These are phyloP conservation scores for Phytophthora hybrid DNA, from an alignment of 352 stramenopile genomes.

Conservation along the genomic window DNA sequence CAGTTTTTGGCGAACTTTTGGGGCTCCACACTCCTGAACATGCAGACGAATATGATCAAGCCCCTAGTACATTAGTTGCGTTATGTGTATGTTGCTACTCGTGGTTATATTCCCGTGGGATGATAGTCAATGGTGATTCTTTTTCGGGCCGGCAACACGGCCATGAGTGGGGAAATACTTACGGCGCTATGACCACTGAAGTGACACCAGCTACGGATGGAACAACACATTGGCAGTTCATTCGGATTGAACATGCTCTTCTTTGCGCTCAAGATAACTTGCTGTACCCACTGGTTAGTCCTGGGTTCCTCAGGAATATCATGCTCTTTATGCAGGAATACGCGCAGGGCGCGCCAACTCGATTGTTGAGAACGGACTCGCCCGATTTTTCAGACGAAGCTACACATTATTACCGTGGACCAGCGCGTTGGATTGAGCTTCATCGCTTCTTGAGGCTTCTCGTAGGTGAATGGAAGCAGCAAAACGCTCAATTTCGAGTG, in stretches of 20 bases:
- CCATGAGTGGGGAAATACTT: background rate
- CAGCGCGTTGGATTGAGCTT: conserved; percentile 62
- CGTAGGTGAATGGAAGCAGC: conserved; percentile 78
- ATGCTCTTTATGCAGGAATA: conserved; percentile 64
- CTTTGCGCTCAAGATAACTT: conserved; percentile 78
- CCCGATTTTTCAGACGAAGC: conserved; percentile 10
- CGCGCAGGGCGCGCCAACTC: conserved; percentile 42
- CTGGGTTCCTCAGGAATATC: conserved; percentile 65
- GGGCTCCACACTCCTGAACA: conserved; percentile 47
- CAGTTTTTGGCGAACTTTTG: conserved; percentile 76
- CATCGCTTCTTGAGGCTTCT: conserved; percentile 72
- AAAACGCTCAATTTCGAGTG: conserved; percentile 59
- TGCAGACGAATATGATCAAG: conserved; percentile 41
- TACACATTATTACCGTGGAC: background rate
- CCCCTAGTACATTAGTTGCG: conserved; percentile 60
- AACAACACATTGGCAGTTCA: conserved; percentile 70
- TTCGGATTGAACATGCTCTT: conserved; percentile 55
- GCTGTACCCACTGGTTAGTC: conserved; percentile 75
- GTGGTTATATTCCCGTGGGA: conserved; percentile 70
- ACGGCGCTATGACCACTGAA: conserved; percentile 8
- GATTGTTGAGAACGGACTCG: conserved; percentile 15
- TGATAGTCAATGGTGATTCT: conserved; percentile 58
- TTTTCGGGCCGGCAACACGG: conserved; percentile 26
- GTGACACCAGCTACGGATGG: conserved; percentile 23
- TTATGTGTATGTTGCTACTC: conserved; percentile 63